Evolutionary conservation across 2,329 filamentous ascomycete genomes (phyloP), one percentile per base, ranked within the genome.

Genomic region (Sarocladium strictum): DNA sequence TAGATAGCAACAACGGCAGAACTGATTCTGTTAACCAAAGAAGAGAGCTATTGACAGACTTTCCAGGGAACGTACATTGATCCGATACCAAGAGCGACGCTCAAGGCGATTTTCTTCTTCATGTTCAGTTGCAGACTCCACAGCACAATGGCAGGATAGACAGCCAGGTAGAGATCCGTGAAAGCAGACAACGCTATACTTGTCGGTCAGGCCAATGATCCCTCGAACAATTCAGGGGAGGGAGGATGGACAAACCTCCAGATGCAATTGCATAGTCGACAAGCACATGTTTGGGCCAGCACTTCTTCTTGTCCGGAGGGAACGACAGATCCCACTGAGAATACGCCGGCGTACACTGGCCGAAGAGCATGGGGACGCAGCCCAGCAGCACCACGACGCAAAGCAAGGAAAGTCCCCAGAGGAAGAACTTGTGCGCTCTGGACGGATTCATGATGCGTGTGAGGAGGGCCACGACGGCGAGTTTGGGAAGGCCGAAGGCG

Each of bases 1-100:
- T 66, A 67, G 5, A 67, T 64, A 6, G 65, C 64, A 1, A 67
- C 62, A 15, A 60, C 40, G 2, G 61, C 58, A 3, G 64, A 61
- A 29, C 63, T 65, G 3, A 3, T 47, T 2, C 21, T 32, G 19
- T 43, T 26, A 54, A 23, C n/a, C n/a, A n/a, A n/a, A n/a, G n/a
- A n/a, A n/a, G n/a, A n/a, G n/a, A n/a, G n/a, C n/a, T n/a, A n/a
- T n/a, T n/a, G n/a, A n/a, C n/a, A n/a, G 10, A 24, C 35, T 21
- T 21, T 14, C 29, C 21, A 6, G 19, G 35, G 51, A 21, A 56
- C 63, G 52, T 61, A 66, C 63, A 64, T 53, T 5, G 58, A 59
- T 9, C 64, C 64, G 2, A 66, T 55, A 2, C 64, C 64, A 2
- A 67, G 61, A 1, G 62, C 62, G 33, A 59, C 17, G 32, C 59